A percentile compares a stretch with the other conserved stretches of the same genome.
Evolutionary conservation across 441 rosid species (phyloP).

Genomic region (Pelargonium fulgidum): DNA sequence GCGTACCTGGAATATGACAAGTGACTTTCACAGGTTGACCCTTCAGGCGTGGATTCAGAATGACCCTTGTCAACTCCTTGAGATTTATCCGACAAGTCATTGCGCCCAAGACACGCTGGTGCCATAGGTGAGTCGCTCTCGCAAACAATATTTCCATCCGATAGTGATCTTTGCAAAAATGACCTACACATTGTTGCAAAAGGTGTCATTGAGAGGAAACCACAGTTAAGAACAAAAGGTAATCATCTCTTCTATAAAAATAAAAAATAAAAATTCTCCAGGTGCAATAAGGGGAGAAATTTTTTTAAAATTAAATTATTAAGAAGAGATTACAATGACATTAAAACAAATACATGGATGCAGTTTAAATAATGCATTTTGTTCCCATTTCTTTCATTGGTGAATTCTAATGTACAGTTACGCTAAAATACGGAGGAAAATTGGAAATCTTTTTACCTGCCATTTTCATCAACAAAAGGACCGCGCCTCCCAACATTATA

Average conservation of each 20-base stretch:
- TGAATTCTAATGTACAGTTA: too few relatives aligned
- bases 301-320: too few relatives aligned
- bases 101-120: conserved; percentile 30
- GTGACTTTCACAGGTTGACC: conserved; percentile 49
- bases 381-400: too few relatives aligned
- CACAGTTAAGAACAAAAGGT: neutral
- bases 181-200: conserved; percentile 35
- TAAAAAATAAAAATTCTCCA: neutral
- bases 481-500: conserved; percentile 38
- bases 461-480: conserved; percentile 35
- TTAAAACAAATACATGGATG: too few relatives aligned
- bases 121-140: conserved; percentile 42
- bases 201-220: conserved; percentile 7
- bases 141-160: conserved; percentile 67
- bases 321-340: neutral
- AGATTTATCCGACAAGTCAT: conserved; percentile 32
- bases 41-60: conserved; percentile 63
- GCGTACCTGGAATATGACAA: conserved; percentile 49
- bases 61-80: conserved; percentile 38
- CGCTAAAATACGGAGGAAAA: neutral
- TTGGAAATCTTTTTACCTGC: conserved; percentile 38
- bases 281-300: neutral
- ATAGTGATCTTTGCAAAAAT: conserved; percentile 68
- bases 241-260: neutral
- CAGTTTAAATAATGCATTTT: too few relatives aligned